Base-by-base conservation (phyloP, 768 basidiomycete species). In the Termitomyces sp. region DNA sequence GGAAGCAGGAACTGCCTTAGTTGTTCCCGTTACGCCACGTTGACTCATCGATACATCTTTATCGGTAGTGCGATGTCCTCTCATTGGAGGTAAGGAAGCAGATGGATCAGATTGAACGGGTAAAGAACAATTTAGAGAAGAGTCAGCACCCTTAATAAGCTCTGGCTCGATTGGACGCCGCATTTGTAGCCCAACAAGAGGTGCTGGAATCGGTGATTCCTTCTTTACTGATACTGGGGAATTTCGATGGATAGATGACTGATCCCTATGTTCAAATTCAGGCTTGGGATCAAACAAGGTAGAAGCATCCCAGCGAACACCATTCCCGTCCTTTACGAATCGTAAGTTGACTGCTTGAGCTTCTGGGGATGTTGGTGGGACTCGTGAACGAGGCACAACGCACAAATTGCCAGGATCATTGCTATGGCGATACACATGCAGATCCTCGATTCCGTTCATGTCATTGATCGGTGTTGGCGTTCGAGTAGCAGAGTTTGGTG, bases 311-410 rank as follows among this genome's bases (percentile, higher is more conserved):
- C 63, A 56, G 14, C 59, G n/a, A 43, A 63, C 57, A 17, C 54
- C 64, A 42, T 66, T 65, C 4, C 59, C 64, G 15, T 71, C 63
- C 43, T 69, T 63, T 4, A 71, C 65, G 37, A 61, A 65, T 4
- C 71, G 69, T 36, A 73, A 48, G 63, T 75, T 75, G 42, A 66
- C 65, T 20, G 67, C 65, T 56, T 73, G 72, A 4, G 69, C 70
- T 62, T 71, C 69, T n/a, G 68, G 63, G 0, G 69, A 68, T 12
- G 72, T 56, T 2, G 64, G 59, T 14, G 57, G 31, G 8, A 68
- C 36, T 34, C 66, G 68, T 1, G 67, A 64, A 38, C 40, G 53
- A 48, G 63, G 66, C 4, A 71, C 55, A 4, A 74, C 61, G 42
- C 57, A 65, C 32, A 73, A 42, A 52, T 74, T 67, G n/a, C 73